A percentile compares a stretch with the other conserved stretches of the same genome.
Evolutionary conservation across 2,329 filamentous ascomycete species (phyloP).

Genomic region (Monosporascus cannonballus): DNA sequence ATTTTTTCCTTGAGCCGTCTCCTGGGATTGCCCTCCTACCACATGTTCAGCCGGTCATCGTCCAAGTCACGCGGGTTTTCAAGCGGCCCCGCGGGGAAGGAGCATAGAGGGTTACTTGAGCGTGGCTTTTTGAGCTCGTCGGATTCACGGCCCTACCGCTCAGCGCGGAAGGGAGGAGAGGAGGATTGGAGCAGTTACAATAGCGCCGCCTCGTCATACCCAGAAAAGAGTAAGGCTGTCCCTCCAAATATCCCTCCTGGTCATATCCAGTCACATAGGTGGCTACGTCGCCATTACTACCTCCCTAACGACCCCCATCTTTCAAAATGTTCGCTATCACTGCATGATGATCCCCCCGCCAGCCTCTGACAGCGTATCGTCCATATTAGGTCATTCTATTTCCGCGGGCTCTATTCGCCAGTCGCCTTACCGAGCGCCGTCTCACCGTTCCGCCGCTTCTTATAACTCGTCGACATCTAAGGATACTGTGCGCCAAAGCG

Average conservation of each 20-base stretch:
- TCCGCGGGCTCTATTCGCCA: slow-evolving; percentile 28
- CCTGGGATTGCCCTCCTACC: slow-evolving; percentile 12
- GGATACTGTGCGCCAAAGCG: slow-evolving; percentile 25
- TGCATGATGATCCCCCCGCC: neutral
- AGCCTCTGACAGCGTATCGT: neutral
- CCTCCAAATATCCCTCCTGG: slow-evolving; percentile 5
- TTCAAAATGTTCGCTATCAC: too few species aligned
- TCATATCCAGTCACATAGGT: slow-evolving; percentile 10
- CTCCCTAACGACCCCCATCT: neutral
- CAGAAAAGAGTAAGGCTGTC: slow-evolving; percentile 34
- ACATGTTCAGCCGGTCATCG: slow-evolving; percentile 42
- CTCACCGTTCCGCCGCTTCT: slow-evolving; percentile 33
- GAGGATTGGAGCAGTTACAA: slow-evolving; percentile 21
- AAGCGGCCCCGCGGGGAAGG: slow-evolving; percentile 22
- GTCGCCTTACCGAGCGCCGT: slow-evolving; percentile 26
- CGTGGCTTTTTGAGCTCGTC: slow-evolving; percentile 36
- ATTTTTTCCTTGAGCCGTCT: slow-evolving; percentile 6
- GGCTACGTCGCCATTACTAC: neutral
- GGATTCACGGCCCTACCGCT: slow-evolving; percentile 26
- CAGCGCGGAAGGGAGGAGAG: slow-evolving; percentile 18
- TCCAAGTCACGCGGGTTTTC: slow-evolving; percentile 30
- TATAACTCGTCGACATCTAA: slow-evolving; percentile 30
- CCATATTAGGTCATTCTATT: slow-evolving; percentile 31
- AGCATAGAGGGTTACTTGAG: slow-evolving; percentile 32
- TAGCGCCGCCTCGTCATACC: slow-evolving; percentile 27